Evolutionary conservation across 768 basidiomycete species (phyloP).

Genomic region (Leccinum truebloodii): DNA sequence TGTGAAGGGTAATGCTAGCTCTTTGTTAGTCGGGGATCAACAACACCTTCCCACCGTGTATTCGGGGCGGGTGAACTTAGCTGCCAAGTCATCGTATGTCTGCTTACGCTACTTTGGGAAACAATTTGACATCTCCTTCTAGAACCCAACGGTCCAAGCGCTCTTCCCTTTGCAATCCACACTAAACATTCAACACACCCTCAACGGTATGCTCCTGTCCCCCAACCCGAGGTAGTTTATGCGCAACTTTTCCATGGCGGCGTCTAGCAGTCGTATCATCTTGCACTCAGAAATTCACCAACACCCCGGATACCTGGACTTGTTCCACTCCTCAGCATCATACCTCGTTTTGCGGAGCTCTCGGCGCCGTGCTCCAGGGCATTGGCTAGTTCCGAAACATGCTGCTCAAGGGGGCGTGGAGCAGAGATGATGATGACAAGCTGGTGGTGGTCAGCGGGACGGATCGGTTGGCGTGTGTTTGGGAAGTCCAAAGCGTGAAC

Average conservation of each 20-base stretch:
- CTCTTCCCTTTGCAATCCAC: slow-evolving; percentile 71
- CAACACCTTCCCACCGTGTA: slow-evolving; percentile 60
- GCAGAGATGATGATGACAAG: no score
- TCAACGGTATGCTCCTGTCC: slow-evolving; percentile 43
- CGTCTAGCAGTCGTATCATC: slow-evolving; percentile 83
- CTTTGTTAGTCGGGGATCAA: slow-evolving; percentile 39
- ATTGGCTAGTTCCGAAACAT: no score
- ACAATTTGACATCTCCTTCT: slow-evolving; percentile 1
- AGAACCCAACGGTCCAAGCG: slow-evolving; percentile 85
- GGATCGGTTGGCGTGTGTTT: no score
- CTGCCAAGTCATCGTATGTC: slow-evolving; percentile 76
- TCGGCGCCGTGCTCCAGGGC: slow-evolving; percentile 13
- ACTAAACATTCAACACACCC: slow-evolving; percentile 79
- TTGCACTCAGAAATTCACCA: slow-evolving; percentile 61
- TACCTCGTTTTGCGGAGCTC: slow-evolving; percentile 75
- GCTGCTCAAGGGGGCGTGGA: no score
- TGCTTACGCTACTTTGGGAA: neutral
- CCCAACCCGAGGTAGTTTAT: slow-evolving; percentile 60
- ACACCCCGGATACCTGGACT: slow-evolving; percentile 51
- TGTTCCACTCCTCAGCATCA: slow-evolving; percentile 47
- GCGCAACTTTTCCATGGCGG: slow-evolving; percentile 79
- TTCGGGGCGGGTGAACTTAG: slow-evolving; percentile 83
- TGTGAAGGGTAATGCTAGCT: slow-evolving; percentile 35
- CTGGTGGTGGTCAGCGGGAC: no score
- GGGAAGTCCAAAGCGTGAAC: no score